Conservation (phyloP, 371 early-diverging fungal genomes). For the Parasitella parasitica region DNA sequence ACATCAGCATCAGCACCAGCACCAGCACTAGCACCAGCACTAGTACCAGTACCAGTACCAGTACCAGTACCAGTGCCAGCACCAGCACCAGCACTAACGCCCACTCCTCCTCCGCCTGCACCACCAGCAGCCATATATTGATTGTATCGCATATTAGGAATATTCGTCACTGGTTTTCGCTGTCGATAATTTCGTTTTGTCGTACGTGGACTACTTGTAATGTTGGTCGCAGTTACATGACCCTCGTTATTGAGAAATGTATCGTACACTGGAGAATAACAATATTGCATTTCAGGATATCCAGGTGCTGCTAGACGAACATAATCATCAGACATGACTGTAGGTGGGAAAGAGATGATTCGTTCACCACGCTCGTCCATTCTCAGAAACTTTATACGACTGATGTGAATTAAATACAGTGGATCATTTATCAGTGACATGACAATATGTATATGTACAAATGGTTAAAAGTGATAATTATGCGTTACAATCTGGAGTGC, state of each 20-base stretch:
- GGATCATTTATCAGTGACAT: constrained; percentile 78
- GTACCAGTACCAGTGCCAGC: not conserved
- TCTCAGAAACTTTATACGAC: constrained; percentile 73
- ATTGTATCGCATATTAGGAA: not conserved
- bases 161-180: constrained; percentile 2
- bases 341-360: constrained; percentile 69
- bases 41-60: not conserved
- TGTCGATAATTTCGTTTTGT: constrained; percentile 22
- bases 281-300: constrained; percentile 72
- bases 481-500: too few species aligned
- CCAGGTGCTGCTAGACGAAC: constrained; percentile 70
- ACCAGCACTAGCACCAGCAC: not conserved
- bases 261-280: constrained; percentile 63
- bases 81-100: not conserved
- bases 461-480: not conserved
- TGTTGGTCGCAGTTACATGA: not conserved
- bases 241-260: constrained; percentile 21
- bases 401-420: constrained; percentile 74
- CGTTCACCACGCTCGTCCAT: constrained; percentile 75
- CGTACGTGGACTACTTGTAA: constrained; percentile 29
- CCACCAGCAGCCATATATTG: not conserved
- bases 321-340: constrained; percentile 72
- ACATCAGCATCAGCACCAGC: not conserved
- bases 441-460: not conserved
- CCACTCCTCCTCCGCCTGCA: not conserved